Evolutionary conservation across 257 asterid species (phyloP).

Genomic region (Cordia subcordata): DNA sequence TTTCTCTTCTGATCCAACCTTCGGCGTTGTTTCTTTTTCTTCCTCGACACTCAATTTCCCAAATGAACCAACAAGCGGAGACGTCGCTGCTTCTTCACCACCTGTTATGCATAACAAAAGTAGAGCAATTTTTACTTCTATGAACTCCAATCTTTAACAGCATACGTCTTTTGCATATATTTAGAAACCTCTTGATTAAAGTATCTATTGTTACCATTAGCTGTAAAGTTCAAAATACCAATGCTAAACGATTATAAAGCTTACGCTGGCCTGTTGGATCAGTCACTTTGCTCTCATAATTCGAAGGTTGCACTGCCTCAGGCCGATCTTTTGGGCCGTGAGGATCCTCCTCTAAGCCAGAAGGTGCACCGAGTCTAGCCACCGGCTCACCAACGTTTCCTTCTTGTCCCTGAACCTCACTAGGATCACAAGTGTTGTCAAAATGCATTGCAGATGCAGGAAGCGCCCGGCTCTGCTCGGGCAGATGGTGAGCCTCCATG

Average conservation of each 20-base stretch:
- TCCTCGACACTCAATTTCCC: slow-evolving; percentile 26
- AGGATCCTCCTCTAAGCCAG: slow-evolving; percentile 39
- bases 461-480: not conserved
- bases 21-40: not conserved
- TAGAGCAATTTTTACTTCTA: not conserved
- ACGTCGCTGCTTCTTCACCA: slow-evolving; percentile 37
- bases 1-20: not conserved
- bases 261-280: slow-evolving; percentile 49
- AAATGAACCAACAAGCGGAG: slow-evolving; percentile 37
- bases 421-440: not conserved
- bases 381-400: slow-evolving; percentile 8
- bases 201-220: too few species aligned
- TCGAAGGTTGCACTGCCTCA: slow-evolving; percentile 14
- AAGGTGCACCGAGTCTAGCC: slow-evolving; percentile 13
- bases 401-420: not conserved
- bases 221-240: too few species aligned
- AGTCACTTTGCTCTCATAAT: slow-evolving; percentile 45
- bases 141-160: not conserved
- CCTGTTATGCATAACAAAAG: slow-evolving; percentile 22
- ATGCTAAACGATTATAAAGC: slow-evolving; percentile 12
- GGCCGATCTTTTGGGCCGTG: slow-evolving; percentile 21
- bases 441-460: slow-evolving; percentile 1
- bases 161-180: not conserved
- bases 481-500: slow-evolving; percentile 13
- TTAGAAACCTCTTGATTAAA: too few species aligned